Evolutionary conservation across 1,139 yeast species (phyloP), one percentile per base, ranked within the genome.

Genomic region (Ogataea hybrid): DNA sequence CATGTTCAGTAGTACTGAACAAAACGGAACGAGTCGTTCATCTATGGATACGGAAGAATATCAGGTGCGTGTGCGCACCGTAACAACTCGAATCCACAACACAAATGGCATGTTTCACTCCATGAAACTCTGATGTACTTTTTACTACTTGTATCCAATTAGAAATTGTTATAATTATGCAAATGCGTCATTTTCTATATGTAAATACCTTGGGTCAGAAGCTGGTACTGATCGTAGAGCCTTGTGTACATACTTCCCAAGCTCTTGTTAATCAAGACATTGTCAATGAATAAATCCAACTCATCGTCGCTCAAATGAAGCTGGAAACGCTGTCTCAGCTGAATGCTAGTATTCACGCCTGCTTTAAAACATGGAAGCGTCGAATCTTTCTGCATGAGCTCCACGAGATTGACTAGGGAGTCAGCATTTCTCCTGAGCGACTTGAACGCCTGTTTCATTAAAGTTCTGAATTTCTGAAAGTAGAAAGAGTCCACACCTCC

Each of bases 371-470:
- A 92, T 0, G 98, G 97, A 39, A 92, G 71, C 39, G 72, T 75
- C 3, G 96, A 88, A 49, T 90, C 96, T 49, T 83, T 83, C 57
- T 86, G 95, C 98, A 92, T 92, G 54, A 92, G 69, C 49, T 88
- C 96, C 39, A 94, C 96, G 69, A 92, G 76, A 28, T 81, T 76
- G 2, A 90, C 73, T 12, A 92, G 67, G 42, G 81, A 85, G 35
- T 84, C 89, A 9, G 86, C 76, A 46, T 86, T 75, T 48, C 76
- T 75, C 45, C 97, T 72, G 35, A 92, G 62, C 1, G 83, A 78
- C 43, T 72, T 75, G 65, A 90, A 92, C 10, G 95, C 84, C 10
- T 75, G 73, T 53, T 84, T 85, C 56, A 88, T 75, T 17, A 86
- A 58, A 6, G 68, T 61, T 32, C 76, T 76, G 65, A 86, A 92